Percentiles rank a stretch among this genome's conserved stretches.
These are phyloP conservation scores for Hemileccinum impolitum DNA, from an alignment of 768 basidiomycete species.

Conservation along the genomic window DNA sequence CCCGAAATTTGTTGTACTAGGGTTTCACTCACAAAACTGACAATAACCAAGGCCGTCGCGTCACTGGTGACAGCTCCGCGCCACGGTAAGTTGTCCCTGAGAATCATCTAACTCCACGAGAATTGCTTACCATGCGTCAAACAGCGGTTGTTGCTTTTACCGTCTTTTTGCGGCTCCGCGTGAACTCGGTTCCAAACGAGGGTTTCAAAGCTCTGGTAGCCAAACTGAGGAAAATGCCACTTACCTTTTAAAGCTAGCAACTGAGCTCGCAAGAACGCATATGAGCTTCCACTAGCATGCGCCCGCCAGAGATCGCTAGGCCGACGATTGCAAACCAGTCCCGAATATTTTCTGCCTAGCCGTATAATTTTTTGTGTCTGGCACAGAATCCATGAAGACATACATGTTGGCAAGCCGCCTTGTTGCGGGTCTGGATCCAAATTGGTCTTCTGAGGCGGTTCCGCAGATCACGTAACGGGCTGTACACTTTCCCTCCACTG, in stretches of 20 bases:
- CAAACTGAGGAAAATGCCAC: neutral
- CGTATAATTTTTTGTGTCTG: neutral
- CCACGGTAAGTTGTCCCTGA: constrained; percentile 15
- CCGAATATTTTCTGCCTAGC: neutral
- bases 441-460: constrained; percentile 19
- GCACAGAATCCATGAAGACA: neutral
- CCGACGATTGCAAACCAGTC: neutral
- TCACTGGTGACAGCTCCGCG: too few species aligned
- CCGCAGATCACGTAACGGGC: constrained; percentile 31
- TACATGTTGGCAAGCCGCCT: neutral
- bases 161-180: constrained; percentile 15
- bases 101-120: constrained; percentile 9
- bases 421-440: constrained; percentile 10
- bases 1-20: too few species aligned
- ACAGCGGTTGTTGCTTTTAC: neutral
- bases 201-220: constrained; percentile 2
- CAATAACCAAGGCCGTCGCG: neutral
- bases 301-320: neutral
- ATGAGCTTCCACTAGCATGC: neutral
- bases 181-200: constrained; percentile 9
- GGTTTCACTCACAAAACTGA: too few species aligned
- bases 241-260: constrained; percentile 7
- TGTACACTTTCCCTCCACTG: constrained; percentile 17
- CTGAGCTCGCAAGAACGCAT: neutral
- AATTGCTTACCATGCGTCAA: neutral